Base-by-base conservation (phyloP, 83 land plant genomes). In the Isoetes engelmannii region DNA sequence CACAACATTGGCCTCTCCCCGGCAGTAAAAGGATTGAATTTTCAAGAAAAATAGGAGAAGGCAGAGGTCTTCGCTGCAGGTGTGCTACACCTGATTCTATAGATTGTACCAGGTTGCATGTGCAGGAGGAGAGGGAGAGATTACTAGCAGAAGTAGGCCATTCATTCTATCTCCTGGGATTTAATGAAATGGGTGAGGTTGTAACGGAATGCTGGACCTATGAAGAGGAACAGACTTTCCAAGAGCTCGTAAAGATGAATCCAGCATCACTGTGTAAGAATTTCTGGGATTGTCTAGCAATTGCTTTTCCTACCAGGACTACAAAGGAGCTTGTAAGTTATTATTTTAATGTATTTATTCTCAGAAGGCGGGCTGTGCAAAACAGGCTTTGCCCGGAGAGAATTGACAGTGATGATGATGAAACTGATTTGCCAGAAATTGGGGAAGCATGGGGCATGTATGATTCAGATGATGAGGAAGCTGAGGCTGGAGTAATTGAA, bases 331-430 rank as follows among this genome's bases (percentile, higher is more conserved):
- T 87, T 48, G 84, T 87, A 4, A 84, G 89, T 62, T 90, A 87
- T 64, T 90, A 90, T 74, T 90, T 87, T 77, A 90, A 90, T 69
- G 96, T 86, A 5, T 87, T 85, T 72, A 68, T 85, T 43, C 21
- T 84, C 44, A 71, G 76, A 45, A 78, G 89, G 1, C 81, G 96
- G 66, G 85, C 82, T 6, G 73, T 87, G 63, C 92, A 90, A 75
- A 90, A 88, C 63, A 74, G 92, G 50, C 74, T 82, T n/a, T 73
- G 68, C 18, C 87, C 83, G n/a, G 70, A 67, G 5, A 56, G 73
- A 4, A 79, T 88, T 19, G 87, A 90, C 53, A 87, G 92, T 69
- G 96, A 90, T 82, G 92, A 88, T 77, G 96, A 90, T 47, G 92
- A 90, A 68, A 67, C 71, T 8, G 89, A 84, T 28, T 28, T 28